Evolutionary conservation across 306 rosid genomes (phyloP), one percentile per base, ranked within the genome.

Genomic region (Cicer chorassanicum): DNA sequence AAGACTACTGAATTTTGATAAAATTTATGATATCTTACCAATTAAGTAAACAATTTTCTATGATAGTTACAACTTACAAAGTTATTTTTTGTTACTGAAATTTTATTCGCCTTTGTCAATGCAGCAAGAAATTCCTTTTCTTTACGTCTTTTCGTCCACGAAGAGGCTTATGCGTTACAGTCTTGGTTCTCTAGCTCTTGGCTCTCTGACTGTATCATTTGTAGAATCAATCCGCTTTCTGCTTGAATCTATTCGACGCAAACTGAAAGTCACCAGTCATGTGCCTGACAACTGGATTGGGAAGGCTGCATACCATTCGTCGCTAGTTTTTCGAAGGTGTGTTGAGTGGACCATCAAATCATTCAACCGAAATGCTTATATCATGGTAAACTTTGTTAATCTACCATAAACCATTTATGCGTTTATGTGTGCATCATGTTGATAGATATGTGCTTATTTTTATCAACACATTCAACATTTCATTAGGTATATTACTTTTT

Each of bases 111-210:
- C 7, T 80, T 81, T 81, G 62, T 80, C 50, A 51, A 68, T 86
- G 93, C 96, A 94, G 99, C 90, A 87, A 6, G 97, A 92, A 42
- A 89, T 94, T 80, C 96, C 96, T 45, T 92, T 92, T 78, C 88
- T 89, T 84, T 93, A 98, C 0, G 96, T 94, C 40, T 78, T 92
- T 82, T 85, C 98, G 79, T 90, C 96, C 54, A 85, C 84, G 90
- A 90, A 86, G 73, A 87, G 96, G 85, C 92, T 94, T 45, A 75
- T 79, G 59, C 86, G 91, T 70, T 94, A 89, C 82, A 78, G 81
- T 82, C 93, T 92, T 7, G 99, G 99, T 46, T 94, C 99, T n/a
- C 84, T 94, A 71, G 99, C 98, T 74, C 93, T 94, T 19, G 99
- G 99, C 77, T 92, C 99, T 73, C 82, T 94, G 68, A 83, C 82